These are phyloP conservation scores for Allomyces javanicus DNA, from an alignment of 192 early-diverging fungal genomes.

Conservation along the genomic window DNA sequence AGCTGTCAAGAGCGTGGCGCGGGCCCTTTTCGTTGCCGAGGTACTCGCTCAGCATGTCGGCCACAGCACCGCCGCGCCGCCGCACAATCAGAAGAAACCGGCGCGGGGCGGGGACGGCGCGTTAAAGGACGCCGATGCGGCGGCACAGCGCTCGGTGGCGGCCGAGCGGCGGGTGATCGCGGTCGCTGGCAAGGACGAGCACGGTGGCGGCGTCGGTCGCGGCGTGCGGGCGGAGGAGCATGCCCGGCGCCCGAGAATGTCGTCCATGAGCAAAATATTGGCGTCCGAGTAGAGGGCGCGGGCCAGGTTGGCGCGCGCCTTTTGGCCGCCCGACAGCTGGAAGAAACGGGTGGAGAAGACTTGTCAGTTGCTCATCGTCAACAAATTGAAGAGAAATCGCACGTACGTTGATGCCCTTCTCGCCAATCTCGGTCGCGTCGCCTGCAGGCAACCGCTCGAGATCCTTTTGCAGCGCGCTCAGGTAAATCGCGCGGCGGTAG, in stretches of 20 bases:
- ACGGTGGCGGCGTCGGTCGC: too few relatives aligned
- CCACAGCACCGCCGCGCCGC: constrained; percentile 17
- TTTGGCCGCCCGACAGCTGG: constrained; percentile 71
- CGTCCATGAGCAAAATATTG: constrained; percentile 65
- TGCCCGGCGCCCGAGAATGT: constrained; percentile 33
- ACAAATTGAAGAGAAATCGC: constrained; percentile 3
- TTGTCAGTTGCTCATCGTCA: too few relatives aligned
- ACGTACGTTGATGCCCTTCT: constrained; percentile 37
- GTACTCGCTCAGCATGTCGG: constrained; percentile 17
- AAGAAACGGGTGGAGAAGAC: too few relatives aligned
- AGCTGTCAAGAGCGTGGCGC: background rate
- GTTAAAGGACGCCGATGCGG: too few relatives aligned
- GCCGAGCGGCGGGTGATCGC: too few relatives aligned
- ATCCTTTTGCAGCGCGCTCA: constrained; percentile 32
- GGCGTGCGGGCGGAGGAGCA: too few relatives aligned
- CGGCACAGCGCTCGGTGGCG: too few relatives aligned
- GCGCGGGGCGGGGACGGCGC: too few relatives aligned
- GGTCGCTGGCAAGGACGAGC: too few relatives aligned
- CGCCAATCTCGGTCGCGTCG: constrained; percentile 39
- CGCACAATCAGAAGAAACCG: too few relatives aligned
- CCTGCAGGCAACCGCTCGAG: constrained; percentile 32
- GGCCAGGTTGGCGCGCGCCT: constrained; percentile 39
- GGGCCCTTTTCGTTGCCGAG: constrained; percentile 17
- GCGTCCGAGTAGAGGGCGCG: constrained; percentile 52
- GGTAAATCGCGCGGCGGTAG: constrained; percentile 31